Evolutionary conservation across 768 basidiomycete species (phyloP).

Genomic region (Epithele typhae): DNA sequence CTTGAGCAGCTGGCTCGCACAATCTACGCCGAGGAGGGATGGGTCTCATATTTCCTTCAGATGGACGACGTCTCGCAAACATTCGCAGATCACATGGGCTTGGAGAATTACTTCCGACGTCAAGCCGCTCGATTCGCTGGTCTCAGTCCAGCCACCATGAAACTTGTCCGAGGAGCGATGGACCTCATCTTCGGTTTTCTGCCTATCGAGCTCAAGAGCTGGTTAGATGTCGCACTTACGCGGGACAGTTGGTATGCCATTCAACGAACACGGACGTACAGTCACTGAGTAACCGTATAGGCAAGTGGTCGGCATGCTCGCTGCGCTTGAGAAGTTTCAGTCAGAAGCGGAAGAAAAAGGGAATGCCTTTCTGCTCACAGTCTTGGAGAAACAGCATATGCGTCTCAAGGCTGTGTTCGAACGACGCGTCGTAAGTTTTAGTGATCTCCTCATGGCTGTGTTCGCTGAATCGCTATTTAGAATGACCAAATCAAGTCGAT

Average conservation of each 20-base stretch:
- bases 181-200: slow-evolving; percentile 95
- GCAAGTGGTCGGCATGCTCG: slow-evolving; percentile 81
- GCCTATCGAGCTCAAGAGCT: slow-evolving; percentile 73
- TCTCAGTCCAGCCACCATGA: slow-evolving; percentile 64
- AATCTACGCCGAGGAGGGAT: slow-evolving; percentile 82
- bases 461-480: slow-evolving; percentile 35
- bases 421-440: slow-evolving; percentile 59
- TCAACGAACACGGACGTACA: slow-evolving; percentile 1
- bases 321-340: slow-evolving; percentile 71
- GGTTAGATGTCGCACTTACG: slow-evolving; percentile 75
- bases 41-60: slow-evolving; percentile 88
- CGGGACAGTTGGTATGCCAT: slow-evolving; percentile 75
- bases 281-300: slow-evolving; percentile 35
- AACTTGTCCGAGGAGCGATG: slow-evolving; percentile 85
- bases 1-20: slow-evolving; percentile 72
- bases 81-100: slow-evolving; percentile 91
- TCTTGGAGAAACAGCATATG: slow-evolving; percentile 80
- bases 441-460: background rate
- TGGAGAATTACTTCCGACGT: slow-evolving; percentile 91
- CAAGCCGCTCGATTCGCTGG: slow-evolving; percentile 77
- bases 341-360: slow-evolving; percentile 76
- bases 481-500: slow-evolving; percentile 84
- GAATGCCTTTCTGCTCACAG: slow-evolving; percentile 64
- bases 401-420: slow-evolving; percentile 75
- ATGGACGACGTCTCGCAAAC: slow-evolving; percentile 86